Conservation (phyloP, 1,139 yeast genomes). For the Zhuliangozyma blackwelliae region DNA sequence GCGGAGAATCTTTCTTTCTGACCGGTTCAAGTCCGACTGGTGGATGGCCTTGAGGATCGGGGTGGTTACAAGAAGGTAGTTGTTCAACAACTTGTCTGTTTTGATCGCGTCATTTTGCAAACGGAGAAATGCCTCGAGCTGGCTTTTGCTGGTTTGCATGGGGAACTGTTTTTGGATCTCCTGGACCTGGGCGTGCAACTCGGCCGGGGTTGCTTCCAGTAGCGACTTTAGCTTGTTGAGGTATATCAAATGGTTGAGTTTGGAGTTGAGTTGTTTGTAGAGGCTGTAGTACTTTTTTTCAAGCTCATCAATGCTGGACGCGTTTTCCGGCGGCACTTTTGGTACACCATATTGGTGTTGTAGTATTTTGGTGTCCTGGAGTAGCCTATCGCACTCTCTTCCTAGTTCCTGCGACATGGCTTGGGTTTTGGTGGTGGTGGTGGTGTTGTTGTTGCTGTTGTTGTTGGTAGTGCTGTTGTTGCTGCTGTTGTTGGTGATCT, state of each 20-base stretch:
- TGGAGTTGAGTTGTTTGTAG: constrained; percentile 19
- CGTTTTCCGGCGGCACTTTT: constrained; percentile 5
- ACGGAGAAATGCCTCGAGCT: constrained; percentile 17
- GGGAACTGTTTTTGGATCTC: not conserved
- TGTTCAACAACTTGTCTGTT: constrained; percentile 20
- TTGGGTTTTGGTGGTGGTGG: not conserved
- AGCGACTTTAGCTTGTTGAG: constrained; percentile 19
- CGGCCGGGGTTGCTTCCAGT: constrained; percentile 11
- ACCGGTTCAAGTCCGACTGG: constrained; percentile 25
- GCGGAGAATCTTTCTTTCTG: constrained; percentile 26
- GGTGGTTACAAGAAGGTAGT: constrained; percentile 21
- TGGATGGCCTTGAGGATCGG: constrained; percentile 34
- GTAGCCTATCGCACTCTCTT: constrained; percentile 18
- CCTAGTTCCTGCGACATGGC: constrained; percentile 17
- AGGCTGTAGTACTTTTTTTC: constrained; percentile 20
- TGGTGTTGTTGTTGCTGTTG: not conserved
- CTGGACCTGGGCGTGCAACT: constrained; percentile 7
- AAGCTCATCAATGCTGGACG: constrained; percentile 9
- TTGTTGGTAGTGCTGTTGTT: not conserved
- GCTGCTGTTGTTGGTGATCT: no score
- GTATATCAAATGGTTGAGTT: constrained; percentile 28
- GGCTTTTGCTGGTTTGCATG: constrained; percentile 10
- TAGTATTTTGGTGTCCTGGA: constrained; percentile 18
- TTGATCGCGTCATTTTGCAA: constrained; percentile 22
- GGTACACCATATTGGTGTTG: constrained; percentile 29